Evolutionary conservation across 2,329 filamentous ascomycete species (phyloP), one percentile per base, ranked within the genome.

Genomic region (Sporothrix schenckii): DNA sequence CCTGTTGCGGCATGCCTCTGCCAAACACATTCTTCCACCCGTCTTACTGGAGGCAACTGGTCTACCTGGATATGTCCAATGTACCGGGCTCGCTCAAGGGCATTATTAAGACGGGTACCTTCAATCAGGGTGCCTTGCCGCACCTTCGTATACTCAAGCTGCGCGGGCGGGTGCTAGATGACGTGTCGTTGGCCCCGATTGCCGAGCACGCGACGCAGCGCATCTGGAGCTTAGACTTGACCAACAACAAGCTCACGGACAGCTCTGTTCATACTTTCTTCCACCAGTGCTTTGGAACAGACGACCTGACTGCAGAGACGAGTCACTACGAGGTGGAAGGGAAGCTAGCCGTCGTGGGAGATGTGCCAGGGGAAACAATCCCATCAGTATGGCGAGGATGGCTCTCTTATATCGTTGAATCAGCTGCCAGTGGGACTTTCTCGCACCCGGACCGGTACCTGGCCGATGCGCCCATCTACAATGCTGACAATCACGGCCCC

Each of bases 151-250:
- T 89, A 3, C 76, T 89, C 34, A 89, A 87, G 74, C 77, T 83
- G 0, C 78, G 80, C 61, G 79, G 81, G 1, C 80, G 84, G 27
- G 81, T 84, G 71, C 74, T 89, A 27, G 81, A 83, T 27, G 81
- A 86, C 70, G 69, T 70, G 1, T 76, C 79, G 2, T 77, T 80
- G 2, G 69, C 77, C 0, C 54, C 76, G 3, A 72, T 82, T 85
- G 75, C 73, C 75, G 71, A 72, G 76, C 5, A 81, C 81, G 63
- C 70, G 73, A 4, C 71, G 71, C 13, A 21, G 13, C 82, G 80
- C 39, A 76, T 89, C 13, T 89, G 87, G 87, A 87, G 87, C 73
- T 75, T 89, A 4, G 86, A 89, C 72, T 66, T 89, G 0, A 79
- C 81, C 50, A 68, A 81, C 6, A 90, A 89, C 73, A 80, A 79